Base-by-base conservation (phyloP, 768 basidiomycete genomes). In the Lactarius sp. region DNA sequence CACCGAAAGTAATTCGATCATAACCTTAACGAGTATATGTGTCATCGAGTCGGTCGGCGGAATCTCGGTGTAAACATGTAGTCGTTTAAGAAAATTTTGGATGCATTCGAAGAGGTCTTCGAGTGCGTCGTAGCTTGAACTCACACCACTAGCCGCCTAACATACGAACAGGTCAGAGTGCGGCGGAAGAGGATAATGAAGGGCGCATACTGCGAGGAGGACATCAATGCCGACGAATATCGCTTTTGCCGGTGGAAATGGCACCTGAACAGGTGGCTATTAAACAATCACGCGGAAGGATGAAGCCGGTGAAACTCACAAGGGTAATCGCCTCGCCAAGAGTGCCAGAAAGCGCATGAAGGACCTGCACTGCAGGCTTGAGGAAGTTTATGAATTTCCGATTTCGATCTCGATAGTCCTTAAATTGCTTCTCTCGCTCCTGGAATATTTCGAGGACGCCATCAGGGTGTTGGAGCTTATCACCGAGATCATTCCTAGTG, bases 341-440 rank as follows among this genome's bases (percentile, higher is more conserved):
- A n/a, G 18, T 42, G 0, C 20, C 62, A 22, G 62, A 14, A 33
- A 64, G 39, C 5, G 39, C 12, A 13, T 64, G 58, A 6, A 64
- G n/a, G n/a, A n/a, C n/a, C n/a, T n/a, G n/a, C n/a, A n/a, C n/a
- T n/a, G n/a, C n/a, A n/a, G n/a, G n/a, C n/a, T n/a, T n/a, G n/a
- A n/a, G n/a, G n/a, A n/a, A n/a, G n/a, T n/a, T n/a, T n/a, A n/a
- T n/a, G n/a, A n/a, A n/a, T n/a, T n/a, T n/a, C n/a, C n/a, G n/a
- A n/a, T n/a, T n/a, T n/a, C n/a, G n/a, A n/a, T n/a, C 52, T 47
- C 62, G 57, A 41, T 53, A 64, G 46, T 65, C 59, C 42, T 56
- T 51, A 14, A 60, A 60, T 8, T 52, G 41, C 22, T 9, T 65
- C 14, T 31, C 59, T 37, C 54, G 42, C 10, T 65, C 34, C 27